These are phyloP conservation scores for Barnettozyma sp. DNA, from an alignment of 805 yeast species.

Conservation along the genomic window DNA sequence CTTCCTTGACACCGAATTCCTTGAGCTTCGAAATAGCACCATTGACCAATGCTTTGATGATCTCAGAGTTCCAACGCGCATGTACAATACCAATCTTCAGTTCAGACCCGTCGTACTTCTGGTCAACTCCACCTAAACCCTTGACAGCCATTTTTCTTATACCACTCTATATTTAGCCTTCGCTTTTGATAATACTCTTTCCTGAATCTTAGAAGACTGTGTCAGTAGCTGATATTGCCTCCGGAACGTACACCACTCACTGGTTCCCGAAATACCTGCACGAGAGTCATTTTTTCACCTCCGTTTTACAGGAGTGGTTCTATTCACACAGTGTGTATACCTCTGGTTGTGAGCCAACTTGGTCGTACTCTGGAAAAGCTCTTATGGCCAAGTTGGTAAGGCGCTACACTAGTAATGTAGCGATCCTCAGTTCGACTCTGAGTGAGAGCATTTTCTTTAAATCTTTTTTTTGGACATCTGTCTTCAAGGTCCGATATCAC, in stretches of 20 bases:
- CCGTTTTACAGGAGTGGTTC: too few species aligned
- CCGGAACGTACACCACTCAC: too few species aligned
- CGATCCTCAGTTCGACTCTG: slow-evolving; percentile 76
- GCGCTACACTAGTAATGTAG: slow-evolving; percentile 82
- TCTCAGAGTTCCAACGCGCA: slow-evolving; percentile 87
- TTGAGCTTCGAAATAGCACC: slow-evolving; percentile 63
- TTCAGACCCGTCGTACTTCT: slow-evolving; percentile 57
- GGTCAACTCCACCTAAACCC: slow-evolving; percentile 73
- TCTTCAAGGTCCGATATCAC: too few species aligned
- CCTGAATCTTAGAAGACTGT: too few species aligned
- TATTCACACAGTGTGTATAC: too few species aligned
- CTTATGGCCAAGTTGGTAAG: slow-evolving; percentile 64
- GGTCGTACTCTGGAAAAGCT: slow-evolving; percentile 31
- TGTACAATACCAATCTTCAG: slow-evolving; percentile 82
- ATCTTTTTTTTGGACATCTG: too few species aligned
- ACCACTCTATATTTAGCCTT: too few species aligned
- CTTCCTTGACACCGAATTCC: slow-evolving; percentile 63
- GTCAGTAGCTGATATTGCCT: too few species aligned
- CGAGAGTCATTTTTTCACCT: too few species aligned
- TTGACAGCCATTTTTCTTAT: slow-evolving; percentile 57
- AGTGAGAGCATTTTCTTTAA: slow-evolving; percentile 48
- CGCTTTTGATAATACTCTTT: too few species aligned
- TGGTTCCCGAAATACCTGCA: too few species aligned
- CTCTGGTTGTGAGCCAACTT: too few species aligned
- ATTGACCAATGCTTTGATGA: slow-evolving; percentile 70